phyloP scores from a whole-genome alignment of 768 basidiomycete genomes.

The Daedaleopsis nitida region DNA sequence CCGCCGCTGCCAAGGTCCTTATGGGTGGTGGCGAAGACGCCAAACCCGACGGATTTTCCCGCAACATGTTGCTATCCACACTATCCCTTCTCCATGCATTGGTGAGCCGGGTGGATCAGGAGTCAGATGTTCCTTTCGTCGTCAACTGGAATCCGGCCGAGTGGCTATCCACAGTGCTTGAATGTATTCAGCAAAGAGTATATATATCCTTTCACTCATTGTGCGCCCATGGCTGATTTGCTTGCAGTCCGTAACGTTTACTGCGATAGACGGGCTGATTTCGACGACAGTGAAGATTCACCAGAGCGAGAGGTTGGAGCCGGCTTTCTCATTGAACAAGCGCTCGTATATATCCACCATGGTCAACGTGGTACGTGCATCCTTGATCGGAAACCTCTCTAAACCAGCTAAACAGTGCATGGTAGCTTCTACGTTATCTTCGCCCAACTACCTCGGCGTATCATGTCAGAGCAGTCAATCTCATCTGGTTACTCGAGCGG shows the following conservation, averaged over 20 bases:
- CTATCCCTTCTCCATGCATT: slow-evolving; percentile 56
- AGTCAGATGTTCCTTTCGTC: slow-evolving; percentile 32
- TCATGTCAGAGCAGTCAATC: slow-evolving; percentile 77
- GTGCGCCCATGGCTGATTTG: background rate
- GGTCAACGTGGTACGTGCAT: slow-evolving; percentile 48
- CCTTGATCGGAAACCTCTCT: background rate
- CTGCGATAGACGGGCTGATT: slow-evolving; percentile 64
- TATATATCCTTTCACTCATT: slow-evolving; percentile 16
- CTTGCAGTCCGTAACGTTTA: slow-evolving; percentile 61
- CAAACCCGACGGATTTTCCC: slow-evolving; percentile 28
- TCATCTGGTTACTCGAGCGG: slow-evolving; percentile 80
- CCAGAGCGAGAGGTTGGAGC: slow-evolving; percentile 49
- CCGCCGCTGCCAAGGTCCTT: slow-evolving; percentile 28
- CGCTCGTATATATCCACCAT: slow-evolving; percentile 59
- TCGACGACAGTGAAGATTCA: slow-evolving; percentile 58
- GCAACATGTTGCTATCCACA: slow-evolving; percentile 54
- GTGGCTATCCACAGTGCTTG: slow-evolving; percentile 64
- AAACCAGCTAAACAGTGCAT: background rate
- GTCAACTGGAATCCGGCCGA: slow-evolving; percentile 60
- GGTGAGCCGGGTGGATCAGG: slow-evolving; percentile 42
- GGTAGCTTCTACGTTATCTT: slow-evolving; percentile 74
- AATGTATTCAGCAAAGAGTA: slow-evolving; percentile 59
- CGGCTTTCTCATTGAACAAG: slow-evolving; percentile 56
- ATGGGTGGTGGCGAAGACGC: slow-evolving; percentile 35
- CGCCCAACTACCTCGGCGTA: slow-evolving; percentile 65